Percentiles rank a stretch among this genome's conserved stretches.
These are phyloP conservation scores for Pythium chondricola DNA, from an alignment of 352 stramenopile species.

Conservation along the genomic window DNA sequence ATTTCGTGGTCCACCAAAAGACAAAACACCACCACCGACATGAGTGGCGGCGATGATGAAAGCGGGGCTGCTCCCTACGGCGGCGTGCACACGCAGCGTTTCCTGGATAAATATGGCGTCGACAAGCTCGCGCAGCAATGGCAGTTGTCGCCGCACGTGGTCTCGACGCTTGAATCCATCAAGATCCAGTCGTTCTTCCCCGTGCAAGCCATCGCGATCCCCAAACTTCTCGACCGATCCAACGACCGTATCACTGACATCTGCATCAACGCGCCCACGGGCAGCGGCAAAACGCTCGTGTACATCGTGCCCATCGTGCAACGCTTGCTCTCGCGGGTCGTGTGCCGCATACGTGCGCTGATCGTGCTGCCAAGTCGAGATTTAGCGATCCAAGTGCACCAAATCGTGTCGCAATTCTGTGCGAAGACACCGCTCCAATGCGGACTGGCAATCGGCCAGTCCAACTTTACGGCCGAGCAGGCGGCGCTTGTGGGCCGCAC, in stretches of 20 bases:
- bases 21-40: no score
- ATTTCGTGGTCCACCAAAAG: no score
- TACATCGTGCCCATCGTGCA: constrained; percentile 96
- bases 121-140: constrained; percentile 52
- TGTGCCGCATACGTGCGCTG: constrained; percentile 90
- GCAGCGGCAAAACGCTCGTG: constrained; percentile 96
- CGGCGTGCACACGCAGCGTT: constrained; percentile 28
- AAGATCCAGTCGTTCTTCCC: constrained; percentile 90
- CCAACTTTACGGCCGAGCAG: constrained; percentile 84
- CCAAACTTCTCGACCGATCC: constrained; percentile 82
- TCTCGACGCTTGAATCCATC: constrained; percentile 29
- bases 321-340: constrained; percentile 65
- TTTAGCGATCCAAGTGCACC: constrained; percentile 89
- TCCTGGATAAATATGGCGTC: constrained; percentile 61
- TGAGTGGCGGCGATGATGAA: constrained; percentile 10
- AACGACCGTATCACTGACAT: constrained; percentile 88
- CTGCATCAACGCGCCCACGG: constrained; percentile 96
- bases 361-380: constrained; percentile 96
- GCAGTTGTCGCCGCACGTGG: constrained; percentile 37
- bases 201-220: constrained; percentile 93
- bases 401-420: constrained; percentile 59
- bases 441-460: constrained; percentile 89
- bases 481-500: constrained; percentile 46
- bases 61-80: no score
- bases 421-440: constrained; percentile 77